Conservation (phyloP, 2,329 filamentous ascomycete species). For the Zarea fungicola region DNA sequence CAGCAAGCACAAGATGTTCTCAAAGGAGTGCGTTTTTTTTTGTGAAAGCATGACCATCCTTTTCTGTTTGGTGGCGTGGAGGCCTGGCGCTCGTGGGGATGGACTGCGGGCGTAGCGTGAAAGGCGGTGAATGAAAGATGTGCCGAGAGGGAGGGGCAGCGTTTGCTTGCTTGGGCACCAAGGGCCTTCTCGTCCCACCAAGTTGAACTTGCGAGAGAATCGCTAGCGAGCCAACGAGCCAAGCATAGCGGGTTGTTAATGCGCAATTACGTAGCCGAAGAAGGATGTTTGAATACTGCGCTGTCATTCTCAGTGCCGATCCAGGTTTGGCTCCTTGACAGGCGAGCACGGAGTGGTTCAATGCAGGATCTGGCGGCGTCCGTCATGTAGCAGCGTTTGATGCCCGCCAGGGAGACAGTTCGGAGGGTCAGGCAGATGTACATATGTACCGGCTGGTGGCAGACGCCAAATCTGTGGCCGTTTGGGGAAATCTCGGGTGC, state of each 20-base stretch:
- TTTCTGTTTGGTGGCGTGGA: slow-evolving; percentile 3
- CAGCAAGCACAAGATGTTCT: neutral
- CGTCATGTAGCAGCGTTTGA: neutral
- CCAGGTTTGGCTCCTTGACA: slow-evolving; percentile 2
- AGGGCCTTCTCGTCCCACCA: slow-evolving; percentile 10
- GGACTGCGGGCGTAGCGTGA: slow-evolving; percentile 1
- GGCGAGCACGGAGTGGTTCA: neutral
- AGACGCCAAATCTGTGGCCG: neutral
- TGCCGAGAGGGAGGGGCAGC: slow-evolving; percentile 10
- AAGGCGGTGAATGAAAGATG: slow-evolving; percentile 12
- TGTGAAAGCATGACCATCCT: neutral
- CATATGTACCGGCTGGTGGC: neutral
- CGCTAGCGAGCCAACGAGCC: slow-evolving; percentile 8
- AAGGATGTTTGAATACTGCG: neutral
- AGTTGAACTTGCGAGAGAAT: neutral
- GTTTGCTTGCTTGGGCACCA: slow-evolving; percentile 7
- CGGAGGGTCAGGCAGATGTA: neutral
- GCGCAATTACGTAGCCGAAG: slow-evolving; percentile 10
- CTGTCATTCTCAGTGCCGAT: slow-evolving; percentile 8
- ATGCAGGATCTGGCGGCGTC: slow-evolving; percentile 8
- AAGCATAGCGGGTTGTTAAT: slow-evolving; percentile 6
- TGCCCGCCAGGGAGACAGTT: neutral
- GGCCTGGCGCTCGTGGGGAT: slow-evolving; percentile 4
- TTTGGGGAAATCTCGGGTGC: slow-evolving; percentile 11
- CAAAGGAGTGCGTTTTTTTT: no score